Evolutionary conservation across 225 moss, liverwort and hornwort genomes (phyloP).

Genomic region (Climacium dendroides): DNA sequence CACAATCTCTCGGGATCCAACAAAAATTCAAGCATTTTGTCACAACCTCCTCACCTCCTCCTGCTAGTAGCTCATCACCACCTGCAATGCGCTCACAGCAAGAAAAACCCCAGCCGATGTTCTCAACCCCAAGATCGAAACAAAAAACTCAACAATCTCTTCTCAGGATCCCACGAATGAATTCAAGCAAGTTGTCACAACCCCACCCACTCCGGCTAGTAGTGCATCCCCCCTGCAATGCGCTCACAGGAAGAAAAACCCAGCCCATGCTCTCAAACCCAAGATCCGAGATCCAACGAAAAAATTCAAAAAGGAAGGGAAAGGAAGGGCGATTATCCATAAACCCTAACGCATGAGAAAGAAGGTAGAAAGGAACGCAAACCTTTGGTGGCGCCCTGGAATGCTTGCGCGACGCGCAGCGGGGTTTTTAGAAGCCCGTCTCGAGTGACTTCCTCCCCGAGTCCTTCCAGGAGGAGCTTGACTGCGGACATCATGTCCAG

Average conservation of each 20-base stretch:
- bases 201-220: not conserved
- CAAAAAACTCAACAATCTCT: not conserved
- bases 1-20: not conserved
- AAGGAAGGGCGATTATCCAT: not conserved
- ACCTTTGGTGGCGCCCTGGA: constrained; percentile 81
- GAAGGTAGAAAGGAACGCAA: not conserved
- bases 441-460: constrained; percentile 77
- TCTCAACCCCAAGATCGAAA: not conserved
- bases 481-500: constrained; percentile 65
- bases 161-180: not conserved
- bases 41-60: not conserved
- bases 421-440: constrained; percentile 86
- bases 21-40: not conserved
- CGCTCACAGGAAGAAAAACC: not conserved
- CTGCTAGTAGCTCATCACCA: not conserved
- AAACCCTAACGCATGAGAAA: not conserved
- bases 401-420: constrained; percentile 78
- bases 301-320: not conserved
- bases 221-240: not conserved
- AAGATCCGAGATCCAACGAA: not conserved
- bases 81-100: not conserved
- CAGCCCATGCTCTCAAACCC: not conserved
- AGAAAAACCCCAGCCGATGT: not conserved
- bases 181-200: not conserved
- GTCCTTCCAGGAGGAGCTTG: constrained; percentile 56